Conservation (phyloP, 495 filamentous ascomycete genomes). For the Aspergillus asperescens region DNA sequence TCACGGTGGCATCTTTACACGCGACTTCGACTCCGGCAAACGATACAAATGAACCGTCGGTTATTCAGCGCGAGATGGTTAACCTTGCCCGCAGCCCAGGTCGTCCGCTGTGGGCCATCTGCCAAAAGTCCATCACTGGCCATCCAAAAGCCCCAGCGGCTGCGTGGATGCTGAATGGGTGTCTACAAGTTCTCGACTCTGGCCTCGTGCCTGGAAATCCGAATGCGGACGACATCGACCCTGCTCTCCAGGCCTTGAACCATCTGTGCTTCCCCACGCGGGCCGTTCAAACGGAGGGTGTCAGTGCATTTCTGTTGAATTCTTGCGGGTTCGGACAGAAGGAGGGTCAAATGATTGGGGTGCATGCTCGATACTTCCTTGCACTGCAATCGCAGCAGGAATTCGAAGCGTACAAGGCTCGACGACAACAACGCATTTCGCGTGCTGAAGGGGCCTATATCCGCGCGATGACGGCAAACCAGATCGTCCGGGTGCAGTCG, state of each 20-base stretch:
- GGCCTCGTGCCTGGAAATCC: conserved; percentile 95
- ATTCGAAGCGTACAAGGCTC: conserved; percentile 50
- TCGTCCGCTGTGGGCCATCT: conserved; percentile 89
- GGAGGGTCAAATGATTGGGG: conserved; percentile 90
- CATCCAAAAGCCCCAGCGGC: conserved; percentile 98
- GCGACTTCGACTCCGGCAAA: conserved; percentile 96
- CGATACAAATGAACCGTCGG: conserved; percentile 97
- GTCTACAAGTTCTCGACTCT: conserved; percentile 83
- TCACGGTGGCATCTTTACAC: conserved; percentile 91
- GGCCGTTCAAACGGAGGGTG: conserved; percentile 87
- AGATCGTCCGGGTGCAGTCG: not conserved
- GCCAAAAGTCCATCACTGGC: conserved; percentile 97
- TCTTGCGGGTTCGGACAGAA: conserved; percentile 99
- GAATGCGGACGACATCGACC: conserved; percentile 94
- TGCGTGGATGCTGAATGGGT: conserved; percentile 98
- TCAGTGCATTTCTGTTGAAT: conserved; percentile 97
- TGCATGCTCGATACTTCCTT: conserved; percentile 90
- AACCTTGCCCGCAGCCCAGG: conserved; percentile 92
- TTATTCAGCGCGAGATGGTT: conserved; percentile 87
- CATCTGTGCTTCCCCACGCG: conserved; percentile 92
- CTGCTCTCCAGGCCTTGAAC: conserved; percentile 90
- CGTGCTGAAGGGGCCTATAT: not conserved
- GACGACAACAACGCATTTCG: conserved; percentile 53
- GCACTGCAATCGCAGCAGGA: conserved; percentile 57
- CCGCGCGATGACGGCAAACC: not conserved